Evolutionary conservation across 1,284 basidiomycete genomes (phyloP).

Genomic region (Takashimella koratensis): DNA sequence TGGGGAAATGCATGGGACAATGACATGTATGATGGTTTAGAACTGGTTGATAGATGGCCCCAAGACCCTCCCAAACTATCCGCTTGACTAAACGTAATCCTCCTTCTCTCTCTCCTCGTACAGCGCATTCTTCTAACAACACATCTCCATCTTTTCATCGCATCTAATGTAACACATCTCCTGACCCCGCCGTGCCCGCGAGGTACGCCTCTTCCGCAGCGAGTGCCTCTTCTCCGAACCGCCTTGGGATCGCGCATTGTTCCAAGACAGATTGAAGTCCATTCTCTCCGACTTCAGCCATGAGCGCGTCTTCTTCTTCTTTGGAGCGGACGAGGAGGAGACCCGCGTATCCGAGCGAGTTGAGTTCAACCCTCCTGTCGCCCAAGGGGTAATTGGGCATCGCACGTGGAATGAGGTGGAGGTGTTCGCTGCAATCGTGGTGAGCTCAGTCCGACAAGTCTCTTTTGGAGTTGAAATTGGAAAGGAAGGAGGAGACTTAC

Average conservation of each 20-base stretch:
- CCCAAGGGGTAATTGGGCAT: constrained; percentile 34
- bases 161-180: not conserved
- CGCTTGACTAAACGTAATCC: no score
- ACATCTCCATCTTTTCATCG: not conserved
- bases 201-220: constrained; percentile 27
- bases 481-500: constrained; percentile 25
- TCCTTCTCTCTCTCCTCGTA: no score
- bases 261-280: constrained; percentile 38
- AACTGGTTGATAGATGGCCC: no score
- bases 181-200: constrained; percentile 6
- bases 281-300: constrained; percentile 29
- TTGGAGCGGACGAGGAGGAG: constrained; percentile 77
- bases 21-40: no score
- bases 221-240: constrained; percentile 41
- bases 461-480: not conserved
- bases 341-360: constrained; percentile 81
- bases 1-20: no score
- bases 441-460: constrained; percentile 1
- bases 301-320: constrained; percentile 64
- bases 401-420: constrained; percentile 74
- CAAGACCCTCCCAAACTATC: no score
- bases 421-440: constrained; percentile 56
- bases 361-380: constrained; percentile 57
- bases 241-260: constrained; percentile 37
- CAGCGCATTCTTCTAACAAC: no score